These are phyloP conservation scores for Yarrowia galli DNA, from an alignment of 1,139 yeast genomes.

Conservation along the genomic window DNA sequence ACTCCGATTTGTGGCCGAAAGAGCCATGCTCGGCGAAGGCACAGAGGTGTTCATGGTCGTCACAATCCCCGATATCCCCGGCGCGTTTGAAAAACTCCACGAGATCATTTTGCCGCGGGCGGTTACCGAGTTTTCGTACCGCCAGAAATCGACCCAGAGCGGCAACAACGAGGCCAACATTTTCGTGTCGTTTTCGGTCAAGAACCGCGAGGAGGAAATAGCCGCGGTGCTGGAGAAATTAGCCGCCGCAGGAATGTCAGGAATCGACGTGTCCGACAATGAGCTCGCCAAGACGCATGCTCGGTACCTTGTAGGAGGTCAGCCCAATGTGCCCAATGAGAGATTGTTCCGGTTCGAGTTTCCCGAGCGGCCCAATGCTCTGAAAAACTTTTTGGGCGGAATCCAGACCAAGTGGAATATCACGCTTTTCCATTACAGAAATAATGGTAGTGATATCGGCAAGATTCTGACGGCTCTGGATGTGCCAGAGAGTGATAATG, in stretches of 20 bases:
- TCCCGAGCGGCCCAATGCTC: conserved; percentile 97
- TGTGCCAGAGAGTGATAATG: conserved; percentile 75
- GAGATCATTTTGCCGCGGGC: conserved; percentile 81
- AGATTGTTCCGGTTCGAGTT: conserved; percentile 85
- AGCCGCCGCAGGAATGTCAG: conserved; percentile 55
- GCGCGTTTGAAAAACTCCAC: conserved; percentile 82
- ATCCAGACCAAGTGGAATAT: conserved; percentile 86
- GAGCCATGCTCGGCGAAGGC: conserved; percentile 98
- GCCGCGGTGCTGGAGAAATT: conserved; percentile 56
- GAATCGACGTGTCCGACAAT: conserved; percentile 84
- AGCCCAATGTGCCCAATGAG: conserved; percentile 71
- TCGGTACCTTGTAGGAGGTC: conserved; percentile 94
- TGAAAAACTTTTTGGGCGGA: conserved; percentile 75
- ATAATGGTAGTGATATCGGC: conserved; percentile 94
- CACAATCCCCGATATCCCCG: conserved; percentile 90
- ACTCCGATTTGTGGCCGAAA: conserved; percentile 93
- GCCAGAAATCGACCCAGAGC: conserved; percentile 58
- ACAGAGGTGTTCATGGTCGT: conserved; percentile 91
- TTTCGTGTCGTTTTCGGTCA: conserved; percentile 85
- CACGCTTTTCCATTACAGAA: conserved; percentile 93
- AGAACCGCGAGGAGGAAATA: conserved; percentile 68
- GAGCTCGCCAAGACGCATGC: conserved; percentile 97
- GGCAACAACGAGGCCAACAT: conserved; percentile 69
- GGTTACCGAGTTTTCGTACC: conserved; percentile 91
- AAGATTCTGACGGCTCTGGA: conserved; percentile 89